A percentile compares a stretch with the other conserved stretches of the same genome.
Conservation (phyloP, 129 eudicot genomes). For the Ambrosia trifida region DNA sequence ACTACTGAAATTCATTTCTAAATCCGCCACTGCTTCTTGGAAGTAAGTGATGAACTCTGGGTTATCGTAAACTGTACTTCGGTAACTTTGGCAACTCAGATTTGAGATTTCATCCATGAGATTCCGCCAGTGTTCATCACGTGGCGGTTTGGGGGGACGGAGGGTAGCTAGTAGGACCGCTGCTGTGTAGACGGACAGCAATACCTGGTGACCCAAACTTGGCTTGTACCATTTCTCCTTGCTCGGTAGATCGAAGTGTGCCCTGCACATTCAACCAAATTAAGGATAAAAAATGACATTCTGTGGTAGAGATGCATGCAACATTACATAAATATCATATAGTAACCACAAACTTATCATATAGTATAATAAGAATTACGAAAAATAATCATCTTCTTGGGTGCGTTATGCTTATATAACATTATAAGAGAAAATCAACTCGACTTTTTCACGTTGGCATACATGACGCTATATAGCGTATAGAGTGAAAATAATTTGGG, state of each 20-base stretch:
- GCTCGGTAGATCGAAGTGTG: constrained; percentile 88
- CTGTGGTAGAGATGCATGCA: not conserved
- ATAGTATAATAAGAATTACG: not conserved
- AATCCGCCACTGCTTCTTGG: too few species aligned
- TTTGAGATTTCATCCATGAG: constrained; percentile 84
- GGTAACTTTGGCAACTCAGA: constrained; percentile 61
- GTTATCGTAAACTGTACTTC: constrained; percentile 80
- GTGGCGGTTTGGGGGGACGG: constrained; percentile 87
- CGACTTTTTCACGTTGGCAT: too few species aligned
- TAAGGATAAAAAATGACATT: not conserved
- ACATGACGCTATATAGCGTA: too few species aligned
- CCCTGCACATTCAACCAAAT: constrained; percentile 52
- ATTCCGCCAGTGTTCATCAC: constrained; percentile 88
- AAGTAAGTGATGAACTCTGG: constrained; percentile 82
- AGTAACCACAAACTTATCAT: not conserved
- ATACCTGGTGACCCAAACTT: constrained; percentile 82
- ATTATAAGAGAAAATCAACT: too few species aligned
- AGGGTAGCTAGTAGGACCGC: constrained; percentile 92
- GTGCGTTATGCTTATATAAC: too few species aligned
- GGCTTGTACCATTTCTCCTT: constrained; percentile 99
- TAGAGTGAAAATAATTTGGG: too few species aligned
- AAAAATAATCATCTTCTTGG: too few species aligned
- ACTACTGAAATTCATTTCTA: too few species aligned
- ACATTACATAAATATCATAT: not conserved
- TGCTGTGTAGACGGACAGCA: constrained; percentile 85